phyloP scores from a whole-genome alignment of 345 rosid genomes.

The Streptanthus diversifolius region DNA sequence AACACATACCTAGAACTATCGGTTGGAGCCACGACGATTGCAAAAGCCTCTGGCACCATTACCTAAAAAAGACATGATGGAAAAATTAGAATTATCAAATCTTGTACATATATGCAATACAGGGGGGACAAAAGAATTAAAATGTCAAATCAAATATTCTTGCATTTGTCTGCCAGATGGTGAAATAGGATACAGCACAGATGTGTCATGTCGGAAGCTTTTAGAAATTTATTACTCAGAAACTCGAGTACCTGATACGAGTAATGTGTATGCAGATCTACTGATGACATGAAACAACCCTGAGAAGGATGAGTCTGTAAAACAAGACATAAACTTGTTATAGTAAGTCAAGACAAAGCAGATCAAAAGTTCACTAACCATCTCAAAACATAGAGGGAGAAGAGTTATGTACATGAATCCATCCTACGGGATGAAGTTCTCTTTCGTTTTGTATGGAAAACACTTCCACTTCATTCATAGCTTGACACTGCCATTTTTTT shows the following conservation, averaged over 20 bases:
- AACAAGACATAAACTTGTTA: constrained; percentile 6
- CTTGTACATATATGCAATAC: not conserved
- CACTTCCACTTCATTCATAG: constrained; percentile 75
- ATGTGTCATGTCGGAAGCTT: not conserved
- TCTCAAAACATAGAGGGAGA: constrained; percentile 10
- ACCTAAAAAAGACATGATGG: constrained; percentile 39
- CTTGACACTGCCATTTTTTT: constrained; percentile 55
- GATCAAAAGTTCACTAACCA: not conserved
- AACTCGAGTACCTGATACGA: constrained; percentile 30
- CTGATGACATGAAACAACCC: constrained; percentile 87
- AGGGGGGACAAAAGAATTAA: not conserved
- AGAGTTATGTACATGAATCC: constrained; percentile 67
- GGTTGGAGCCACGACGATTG: constrained; percentile 88
- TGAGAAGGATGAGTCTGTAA: constrained; percentile 95
- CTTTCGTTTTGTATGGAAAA: constrained; percentile 75
- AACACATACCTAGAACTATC: constrained; percentile 61
- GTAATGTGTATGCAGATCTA: constrained; percentile 90
- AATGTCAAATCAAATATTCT: not conserved
- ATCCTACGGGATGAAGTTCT: constrained; percentile 75
- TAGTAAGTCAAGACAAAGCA: not conserved
- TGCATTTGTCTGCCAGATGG: not conserved
- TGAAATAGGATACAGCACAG: not conserved
- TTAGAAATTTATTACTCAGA: not conserved
- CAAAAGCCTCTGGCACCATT: constrained; percentile 92
- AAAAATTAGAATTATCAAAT: not conserved